phyloP scores from a whole-genome alignment of 2,329 filamentous ascomycete genomes.

The Diaporthe batatas region DNA sequence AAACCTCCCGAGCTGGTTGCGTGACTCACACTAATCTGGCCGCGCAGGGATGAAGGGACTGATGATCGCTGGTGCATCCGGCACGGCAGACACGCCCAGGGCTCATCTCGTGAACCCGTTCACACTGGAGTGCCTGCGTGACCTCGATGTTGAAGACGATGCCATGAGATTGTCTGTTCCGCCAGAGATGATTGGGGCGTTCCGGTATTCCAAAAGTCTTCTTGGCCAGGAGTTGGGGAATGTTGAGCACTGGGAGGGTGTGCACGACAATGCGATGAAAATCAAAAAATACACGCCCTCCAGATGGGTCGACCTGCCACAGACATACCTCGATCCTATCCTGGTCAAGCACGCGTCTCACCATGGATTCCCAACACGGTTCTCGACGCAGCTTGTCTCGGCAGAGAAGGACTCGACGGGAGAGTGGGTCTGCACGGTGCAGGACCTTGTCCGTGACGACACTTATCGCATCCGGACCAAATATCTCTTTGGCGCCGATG shows the following conservation, averaged over 20 bases:
- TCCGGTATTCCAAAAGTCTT: slow-evolving; percentile 54
- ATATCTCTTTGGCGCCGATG: slow-evolving; percentile 71
- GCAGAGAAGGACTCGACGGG: slow-evolving; percentile 45
- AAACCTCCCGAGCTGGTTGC: neutral
- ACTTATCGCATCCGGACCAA: slow-evolving; percentile 60
- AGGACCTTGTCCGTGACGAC: slow-evolving; percentile 52
- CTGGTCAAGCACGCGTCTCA: slow-evolving; percentile 55
- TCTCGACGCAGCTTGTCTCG: slow-evolving; percentile 54
- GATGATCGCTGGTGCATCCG: slow-evolving; percentile 22
- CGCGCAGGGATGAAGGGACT: slow-evolving; percentile 35
- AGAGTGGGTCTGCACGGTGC: slow-evolving; percentile 46
- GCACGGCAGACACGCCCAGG: slow-evolving; percentile 39
- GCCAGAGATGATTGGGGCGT: slow-evolving; percentile 52
- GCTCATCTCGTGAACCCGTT: slow-evolving; percentile 41
- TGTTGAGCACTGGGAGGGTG: slow-evolving; percentile 56
- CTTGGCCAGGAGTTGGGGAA: slow-evolving; percentile 55
- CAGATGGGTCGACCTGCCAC: slow-evolving; percentile 48
- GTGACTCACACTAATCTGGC: neutral
- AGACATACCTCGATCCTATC: slow-evolving; percentile 59
- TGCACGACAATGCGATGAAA: slow-evolving; percentile 51
- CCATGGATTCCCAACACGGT: slow-evolving; percentile 55
- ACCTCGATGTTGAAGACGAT: slow-evolving; percentile 54
- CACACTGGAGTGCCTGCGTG: slow-evolving; percentile 54
- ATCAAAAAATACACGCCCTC: slow-evolving; percentile 55
- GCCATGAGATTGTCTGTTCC: slow-evolving; percentile 48